Base-by-base conservation (phyloP, 163 green algal species). In the Scenedesmus sp. region DNA sequence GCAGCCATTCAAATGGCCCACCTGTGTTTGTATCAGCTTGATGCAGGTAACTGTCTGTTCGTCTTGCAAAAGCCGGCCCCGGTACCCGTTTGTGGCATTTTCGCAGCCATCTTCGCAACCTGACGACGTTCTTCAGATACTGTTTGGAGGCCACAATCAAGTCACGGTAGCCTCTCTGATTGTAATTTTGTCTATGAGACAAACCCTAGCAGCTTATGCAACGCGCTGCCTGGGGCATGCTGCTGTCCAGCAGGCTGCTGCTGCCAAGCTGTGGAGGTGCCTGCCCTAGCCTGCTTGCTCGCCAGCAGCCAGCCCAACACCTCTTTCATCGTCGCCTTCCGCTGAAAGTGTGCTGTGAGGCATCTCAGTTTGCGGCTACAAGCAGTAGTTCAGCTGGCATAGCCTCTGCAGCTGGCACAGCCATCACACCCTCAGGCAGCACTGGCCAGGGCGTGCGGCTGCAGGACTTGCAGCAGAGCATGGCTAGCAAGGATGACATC, bases 241-340 rank as follows among this genome's bases (percentile, higher is more conserved):
- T 79, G 70, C 70, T 79, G 70, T 79, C 70, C 70, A 79, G 70
- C 70, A 79, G 70, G 70, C 70, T 79, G 70, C 70, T 79, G 23
- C 70, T 79, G 70, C 70, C 70, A 79, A 79, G 23, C 70, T 79
- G 70, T 79, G 70, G 70, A 79, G 12, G 70, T 13, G 70, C 70
- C 70, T 79, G 23, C 70, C 70, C 70, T 79, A 79, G 23, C 6
- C 70, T 79, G 13, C 70, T 79, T 46, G 70, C 4, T 52, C 20
- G 5, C 70, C 70, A 79, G 70, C 70, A 52, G 70, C 23, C 70
- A 52, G 12, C 70, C 5, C 70, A 79, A 52, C 70, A 79, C 4
- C 46, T 2, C 23, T 12, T 12, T 6, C 3, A 23, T 52, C 70
- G 52, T 18, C 20, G 52, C 4, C 20, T 16, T 16, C 3, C 23